These are phyloP conservation scores for Colletotrichum navitas DNA, from an alignment of 2,329 filamentous ascomycete species.

Conservation along the genomic window DNA sequence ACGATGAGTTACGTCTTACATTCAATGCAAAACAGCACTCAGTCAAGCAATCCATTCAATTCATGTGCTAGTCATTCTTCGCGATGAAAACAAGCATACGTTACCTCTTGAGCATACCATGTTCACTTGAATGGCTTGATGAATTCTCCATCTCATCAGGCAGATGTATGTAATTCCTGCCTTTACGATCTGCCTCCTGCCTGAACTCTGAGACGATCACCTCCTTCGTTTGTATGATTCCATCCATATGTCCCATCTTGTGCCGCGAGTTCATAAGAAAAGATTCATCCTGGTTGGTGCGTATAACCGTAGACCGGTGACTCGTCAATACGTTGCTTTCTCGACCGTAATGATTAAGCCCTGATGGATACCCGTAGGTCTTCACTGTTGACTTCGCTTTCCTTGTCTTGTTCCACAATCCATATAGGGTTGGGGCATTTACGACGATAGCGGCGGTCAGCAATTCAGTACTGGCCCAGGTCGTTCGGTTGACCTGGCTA, in stretches of 20 bases:
- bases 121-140: constrained; percentile 27
- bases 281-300: background rate
- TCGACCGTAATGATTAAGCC: constrained; percentile 32
- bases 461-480: constrained; percentile 56
- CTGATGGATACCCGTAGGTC: constrained; percentile 34
- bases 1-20: background rate
- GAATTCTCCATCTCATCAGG: constrained; percentile 35
- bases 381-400: constrained; percentile 44
- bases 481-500: constrained; percentile 52
- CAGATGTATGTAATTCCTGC: constrained; percentile 31
- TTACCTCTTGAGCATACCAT: constrained; percentile 32
- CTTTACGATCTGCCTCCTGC: constrained; percentile 29
- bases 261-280: constrained; percentile 29
- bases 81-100: background rate
- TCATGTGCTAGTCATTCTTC: background rate
- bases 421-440: constrained; percentile 54
- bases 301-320: constrained; percentile 28
- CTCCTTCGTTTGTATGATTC: constrained; percentile 40
- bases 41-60: background rate
- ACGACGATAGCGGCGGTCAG: constrained; percentile 48
- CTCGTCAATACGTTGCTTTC: constrained; percentile 28
- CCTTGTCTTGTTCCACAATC: constrained; percentile 49
- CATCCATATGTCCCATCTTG: constrained; percentile 32
- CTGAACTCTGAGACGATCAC: constrained; percentile 38
- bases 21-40: no score